Conservation (phyloP, 1,284 basidiomycete genomes). For the Moesziomyces aphidis region DNA sequence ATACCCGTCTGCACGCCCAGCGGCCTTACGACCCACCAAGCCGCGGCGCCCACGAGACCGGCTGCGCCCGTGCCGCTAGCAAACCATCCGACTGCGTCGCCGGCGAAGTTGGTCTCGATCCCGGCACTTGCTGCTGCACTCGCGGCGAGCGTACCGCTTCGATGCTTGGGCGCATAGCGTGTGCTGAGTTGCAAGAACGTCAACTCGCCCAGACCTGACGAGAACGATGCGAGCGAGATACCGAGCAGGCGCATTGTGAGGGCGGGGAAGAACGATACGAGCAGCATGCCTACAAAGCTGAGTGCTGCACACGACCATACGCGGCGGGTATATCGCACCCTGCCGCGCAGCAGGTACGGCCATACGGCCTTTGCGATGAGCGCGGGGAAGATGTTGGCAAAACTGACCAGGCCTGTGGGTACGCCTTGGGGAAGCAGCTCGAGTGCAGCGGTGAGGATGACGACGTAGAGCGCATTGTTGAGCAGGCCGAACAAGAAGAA, state of each 20-base stretch:
- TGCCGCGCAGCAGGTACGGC: slow-evolving; percentile 76
- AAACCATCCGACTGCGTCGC: slow-evolving; percentile 66
- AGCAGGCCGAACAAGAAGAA: slow-evolving; percentile 68
- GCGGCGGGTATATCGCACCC: slow-evolving; percentile 53
- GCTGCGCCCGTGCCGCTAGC: slow-evolving; percentile 89
- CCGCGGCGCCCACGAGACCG: slow-evolving; percentile 87
- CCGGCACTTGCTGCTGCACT: slow-evolving; percentile 4
- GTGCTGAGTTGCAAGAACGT: slow-evolving; percentile 95
- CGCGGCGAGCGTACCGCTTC: slow-evolving; percentile 4
- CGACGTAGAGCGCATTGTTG: slow-evolving; percentile 77
- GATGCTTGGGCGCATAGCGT: slow-evolving; percentile 68
- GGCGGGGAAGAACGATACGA: slow-evolving; percentile 81
- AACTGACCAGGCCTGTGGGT: slow-evolving; percentile 83
- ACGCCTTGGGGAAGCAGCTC: slow-evolving; percentile 82
- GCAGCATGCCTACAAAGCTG: slow-evolving; percentile 67
- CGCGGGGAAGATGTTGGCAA: slow-evolving; percentile 71
- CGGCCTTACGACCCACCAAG: slow-evolving; percentile 93
- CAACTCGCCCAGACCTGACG: slow-evolving; percentile 91
- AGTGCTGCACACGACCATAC: slow-evolving; percentile 68
- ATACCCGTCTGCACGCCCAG: slow-evolving; percentile 87
- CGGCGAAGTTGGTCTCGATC: slow-evolving; percentile 38
- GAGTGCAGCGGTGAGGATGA: slow-evolving; percentile 93
- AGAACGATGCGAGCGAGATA: slow-evolving; percentile 89
- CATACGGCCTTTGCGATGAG: slow-evolving; percentile 84
- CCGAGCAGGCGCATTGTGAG: slow-evolving; percentile 82